A percentile compares a stretch with the other conserved stretches of the same genome.
Conservation (phyloP, 805 yeast genomes). For the Yamadazyma ubonensis region DNA sequence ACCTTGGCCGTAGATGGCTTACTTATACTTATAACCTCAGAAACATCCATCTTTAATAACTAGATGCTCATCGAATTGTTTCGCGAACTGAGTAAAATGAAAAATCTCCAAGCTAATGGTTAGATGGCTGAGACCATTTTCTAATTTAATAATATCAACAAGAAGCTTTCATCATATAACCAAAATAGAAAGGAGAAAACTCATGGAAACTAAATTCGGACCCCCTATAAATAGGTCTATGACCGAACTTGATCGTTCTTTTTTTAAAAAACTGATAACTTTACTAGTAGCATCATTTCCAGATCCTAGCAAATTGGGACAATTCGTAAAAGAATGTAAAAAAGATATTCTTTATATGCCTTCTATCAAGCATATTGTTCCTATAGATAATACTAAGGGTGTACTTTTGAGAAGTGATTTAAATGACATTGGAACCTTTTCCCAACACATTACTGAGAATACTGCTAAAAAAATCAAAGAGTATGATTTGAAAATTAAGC, state of each 20-base stretch:
- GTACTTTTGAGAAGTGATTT: conserved; percentile 57
- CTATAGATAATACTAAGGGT: conserved; percentile 40
- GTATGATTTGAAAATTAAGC: conserved; percentile 45
- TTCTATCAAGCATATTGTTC: conserved; percentile 65
- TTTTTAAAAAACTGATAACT: conserved; percentile 57
- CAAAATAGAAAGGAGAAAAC: conserved; percentile 26
- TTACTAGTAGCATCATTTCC: conserved; percentile 69
- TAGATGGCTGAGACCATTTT: conserved; percentile 10
- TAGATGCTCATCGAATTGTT: conserved; percentile 8
- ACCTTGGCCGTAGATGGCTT: conserved; percentile 21
- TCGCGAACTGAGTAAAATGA: conserved; percentile 3
- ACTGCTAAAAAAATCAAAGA: conserved; percentile 49
- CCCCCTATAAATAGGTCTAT: conserved; percentile 74
- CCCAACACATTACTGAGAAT: conserved; percentile 31
- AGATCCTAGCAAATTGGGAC: conserved; percentile 60
- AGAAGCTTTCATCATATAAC: conserved; percentile 16
- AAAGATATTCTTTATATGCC: conserved; percentile 69
- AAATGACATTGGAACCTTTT: conserved; percentile 16
- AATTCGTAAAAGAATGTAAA: conserved; percentile 57
- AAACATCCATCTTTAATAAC: conserved; percentile 17
- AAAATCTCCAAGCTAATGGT: conserved; percentile 7
- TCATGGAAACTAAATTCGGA: conserved; percentile 31
- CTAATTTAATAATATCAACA: neutral
- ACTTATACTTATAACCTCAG: conserved; percentile 38
- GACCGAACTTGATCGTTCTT: conserved; percentile 62